Evolutionary conservation across 148 eudicot genomes (phyloP).

Genomic region (Amaranthus palmeri): DNA sequence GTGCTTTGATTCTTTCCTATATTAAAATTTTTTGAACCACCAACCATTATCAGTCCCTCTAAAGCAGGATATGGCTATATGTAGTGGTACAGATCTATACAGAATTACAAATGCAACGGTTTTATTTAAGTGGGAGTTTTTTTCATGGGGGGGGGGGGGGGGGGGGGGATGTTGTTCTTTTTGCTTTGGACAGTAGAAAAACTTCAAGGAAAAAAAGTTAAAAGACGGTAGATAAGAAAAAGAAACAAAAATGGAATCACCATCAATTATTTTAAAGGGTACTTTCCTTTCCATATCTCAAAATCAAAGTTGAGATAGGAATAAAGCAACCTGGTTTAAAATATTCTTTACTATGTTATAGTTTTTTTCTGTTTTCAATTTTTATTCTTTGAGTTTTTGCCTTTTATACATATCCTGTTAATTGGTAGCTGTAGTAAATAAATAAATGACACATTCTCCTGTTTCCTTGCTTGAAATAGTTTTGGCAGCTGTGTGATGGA

Average conservation of each 20-base stretch:
- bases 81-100: no score
- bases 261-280: not conserved
- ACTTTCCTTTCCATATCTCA: not conserved
- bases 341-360: not conserved
- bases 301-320: not conserved
- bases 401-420: not conserved
- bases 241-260: not conserved
- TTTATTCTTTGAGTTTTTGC: not conserved
- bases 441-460: constrained; percentile 4
- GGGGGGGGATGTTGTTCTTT: not conserved
- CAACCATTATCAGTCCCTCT: not conserved
- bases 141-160: no score
- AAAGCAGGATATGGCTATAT: not conserved
- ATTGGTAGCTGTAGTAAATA: not conserved
- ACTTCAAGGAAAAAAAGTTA: no score
- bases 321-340: not conserved
- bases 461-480: constrained; percentile 24
- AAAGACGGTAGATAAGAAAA: not conserved
- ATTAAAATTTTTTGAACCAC: not conserved
- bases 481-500: constrained; percentile 53
- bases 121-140: no score
- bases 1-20: not conserved
- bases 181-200: not conserved
- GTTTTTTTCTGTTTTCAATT: not conserved
- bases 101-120: no score